These are phyloP conservation scores for Neurospora cerealis DNA, from an alignment of 495 filamentous ascomycete genomes.

Conservation along the genomic window DNA sequence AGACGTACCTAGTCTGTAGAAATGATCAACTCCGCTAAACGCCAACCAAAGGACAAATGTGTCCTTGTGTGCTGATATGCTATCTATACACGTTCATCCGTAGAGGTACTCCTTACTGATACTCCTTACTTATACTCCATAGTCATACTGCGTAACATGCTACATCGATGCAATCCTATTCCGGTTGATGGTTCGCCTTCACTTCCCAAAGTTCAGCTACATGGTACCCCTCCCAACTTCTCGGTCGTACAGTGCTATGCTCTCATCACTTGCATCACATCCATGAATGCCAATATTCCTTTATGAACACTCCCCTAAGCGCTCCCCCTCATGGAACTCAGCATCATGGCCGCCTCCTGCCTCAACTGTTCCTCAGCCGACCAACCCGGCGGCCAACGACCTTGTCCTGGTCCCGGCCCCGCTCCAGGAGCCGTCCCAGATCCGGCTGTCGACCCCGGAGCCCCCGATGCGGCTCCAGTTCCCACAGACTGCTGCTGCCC, in stretches of 20 bases:
- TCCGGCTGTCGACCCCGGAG: neutral
- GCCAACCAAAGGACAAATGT: neutral
- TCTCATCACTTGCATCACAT: neutral
- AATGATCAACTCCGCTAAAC: neutral
- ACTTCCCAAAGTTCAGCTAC: too few species aligned
- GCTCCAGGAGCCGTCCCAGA: neutral
- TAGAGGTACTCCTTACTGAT: neutral
- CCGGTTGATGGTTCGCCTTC: neutral
- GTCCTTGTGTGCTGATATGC: neutral
- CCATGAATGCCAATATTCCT: neutral
- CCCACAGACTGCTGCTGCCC: neutral
- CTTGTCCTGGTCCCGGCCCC: neutral
- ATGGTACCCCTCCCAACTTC: too few species aligned
- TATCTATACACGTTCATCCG: neutral
- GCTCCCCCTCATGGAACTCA: constrained; percentile 8
- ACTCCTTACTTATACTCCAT: neutral
- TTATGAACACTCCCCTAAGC: neutral
- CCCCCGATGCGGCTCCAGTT: neutral
- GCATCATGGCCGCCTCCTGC: constrained; percentile 16
- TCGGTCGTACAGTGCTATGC: neutral
- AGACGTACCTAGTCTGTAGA: neutral
- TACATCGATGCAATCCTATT: neutral
- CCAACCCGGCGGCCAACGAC: neutral
- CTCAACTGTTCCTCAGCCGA: constrained; percentile 16
- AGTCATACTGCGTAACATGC: neutral